These are phyloP conservation scores for Salvia splendens DNA, from an alignment of 257 asterid genomes.

Conservation along the genomic window DNA sequence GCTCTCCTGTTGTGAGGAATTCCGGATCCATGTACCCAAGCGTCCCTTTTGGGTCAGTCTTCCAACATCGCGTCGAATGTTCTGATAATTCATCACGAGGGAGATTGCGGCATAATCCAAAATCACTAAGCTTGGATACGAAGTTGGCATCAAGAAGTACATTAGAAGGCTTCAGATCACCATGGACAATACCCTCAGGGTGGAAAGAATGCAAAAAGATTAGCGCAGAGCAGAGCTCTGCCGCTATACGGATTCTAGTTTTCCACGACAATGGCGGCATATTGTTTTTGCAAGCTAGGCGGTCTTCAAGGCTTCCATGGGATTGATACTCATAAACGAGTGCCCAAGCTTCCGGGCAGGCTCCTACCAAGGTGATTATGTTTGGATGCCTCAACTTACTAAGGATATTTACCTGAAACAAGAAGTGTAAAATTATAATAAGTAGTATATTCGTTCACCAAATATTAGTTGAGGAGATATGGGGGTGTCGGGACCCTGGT, in stretches of 20 bases:
- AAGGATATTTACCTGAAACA: conserved; percentile 65
- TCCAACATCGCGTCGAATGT: conserved; percentile 40
- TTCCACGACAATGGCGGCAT: conserved; percentile 90
- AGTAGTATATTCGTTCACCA: not conserved
- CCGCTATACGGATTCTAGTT: conserved; percentile 75
- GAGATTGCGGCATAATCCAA: conserved; percentile 69
- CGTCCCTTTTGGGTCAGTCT: conserved; percentile 73
- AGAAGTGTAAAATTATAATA: conserved; percentile 16
- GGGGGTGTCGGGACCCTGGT: not conserved
- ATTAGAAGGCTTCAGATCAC: conserved; percentile 83
- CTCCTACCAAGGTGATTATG: conserved; percentile 79
- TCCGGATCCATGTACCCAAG: conserved; percentile 77
- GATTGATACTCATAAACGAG: conserved; percentile 86
- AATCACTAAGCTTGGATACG: conserved; percentile 77
- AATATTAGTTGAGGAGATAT: not conserved
- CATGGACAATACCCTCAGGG: conserved; percentile 67
- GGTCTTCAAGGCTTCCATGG: conserved; percentile 94
- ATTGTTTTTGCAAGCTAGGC: conserved; percentile 77
- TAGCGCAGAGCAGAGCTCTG: conserved; percentile 87
- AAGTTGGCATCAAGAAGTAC: conserved; percentile 75
- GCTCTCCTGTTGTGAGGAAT: conserved; percentile 74
- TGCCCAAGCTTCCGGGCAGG: conserved; percentile 79
- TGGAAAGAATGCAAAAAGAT: conserved; percentile 75
- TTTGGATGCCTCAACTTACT: conserved; percentile 94
- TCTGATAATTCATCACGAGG: conserved; percentile 43